Conservation (phyloP, 495 filamentous ascomycete genomes). For the Lasiosphaeria miniovina region DNA sequence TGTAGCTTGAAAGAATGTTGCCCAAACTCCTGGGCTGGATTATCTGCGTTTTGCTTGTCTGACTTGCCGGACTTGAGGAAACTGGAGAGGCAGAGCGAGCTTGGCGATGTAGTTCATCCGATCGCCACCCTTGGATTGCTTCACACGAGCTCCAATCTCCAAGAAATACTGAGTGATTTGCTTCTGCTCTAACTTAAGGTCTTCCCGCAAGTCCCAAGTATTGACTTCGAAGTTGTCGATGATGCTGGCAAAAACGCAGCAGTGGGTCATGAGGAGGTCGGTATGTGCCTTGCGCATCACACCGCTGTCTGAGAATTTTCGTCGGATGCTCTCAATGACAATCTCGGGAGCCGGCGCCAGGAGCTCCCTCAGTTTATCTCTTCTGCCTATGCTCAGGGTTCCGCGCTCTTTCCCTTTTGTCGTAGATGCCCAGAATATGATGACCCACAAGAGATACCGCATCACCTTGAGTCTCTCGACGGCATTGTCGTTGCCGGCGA, state of each 20-base stretch:
- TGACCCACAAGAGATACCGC: constrained; percentile 62
- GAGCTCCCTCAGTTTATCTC: constrained; percentile 48
- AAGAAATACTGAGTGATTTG: constrained; percentile 66
- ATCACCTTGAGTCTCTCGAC: constrained; percentile 58
- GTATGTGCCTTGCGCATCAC: constrained; percentile 59
- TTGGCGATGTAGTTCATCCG: constrained; percentile 58
- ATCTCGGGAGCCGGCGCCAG: constrained; percentile 54
- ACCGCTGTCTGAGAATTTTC: constrained; percentile 64
- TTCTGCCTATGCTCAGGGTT: constrained; percentile 39
- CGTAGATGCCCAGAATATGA: constrained; percentile 54
- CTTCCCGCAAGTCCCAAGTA: constrained; percentile 68
- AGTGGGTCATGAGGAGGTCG: constrained; percentile 64
- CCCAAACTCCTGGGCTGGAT: not conserved
- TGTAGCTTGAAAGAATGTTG: not conserved
- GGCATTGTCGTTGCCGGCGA: constrained; percentile 56
- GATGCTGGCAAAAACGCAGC: constrained; percentile 64
- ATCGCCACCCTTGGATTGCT: constrained; percentile 47
- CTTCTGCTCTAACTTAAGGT: constrained; percentile 70
- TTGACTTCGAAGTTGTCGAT: constrained; percentile 79
- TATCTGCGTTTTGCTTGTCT: constrained; percentile 11
- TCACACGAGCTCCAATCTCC: constrained; percentile 74
- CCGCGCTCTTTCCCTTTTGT: constrained; percentile 38
- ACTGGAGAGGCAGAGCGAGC: constrained; percentile 75
- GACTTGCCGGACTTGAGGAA: constrained; percentile 59
- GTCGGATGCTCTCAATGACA: constrained; percentile 64